These are phyloP conservation scores for Phytophthora gonapodyides DNA, from an alignment of 352 stramenopile species.

Conservation along the genomic window DNA sequence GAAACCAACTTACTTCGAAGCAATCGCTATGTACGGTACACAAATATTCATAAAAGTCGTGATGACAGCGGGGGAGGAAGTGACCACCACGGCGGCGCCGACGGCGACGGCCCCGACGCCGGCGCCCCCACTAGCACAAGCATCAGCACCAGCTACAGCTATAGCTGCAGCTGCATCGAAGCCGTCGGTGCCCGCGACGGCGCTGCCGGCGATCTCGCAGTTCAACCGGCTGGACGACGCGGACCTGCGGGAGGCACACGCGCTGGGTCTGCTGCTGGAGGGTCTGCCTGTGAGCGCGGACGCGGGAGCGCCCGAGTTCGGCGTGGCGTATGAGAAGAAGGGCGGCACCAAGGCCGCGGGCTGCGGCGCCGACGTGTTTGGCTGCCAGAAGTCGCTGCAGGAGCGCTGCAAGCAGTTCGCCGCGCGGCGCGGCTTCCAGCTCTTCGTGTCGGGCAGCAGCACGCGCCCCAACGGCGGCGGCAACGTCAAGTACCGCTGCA, in stretches of 20 bases:
- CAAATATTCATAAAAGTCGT: too few relatives aligned
- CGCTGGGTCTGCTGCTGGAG: slow-evolving; percentile 53
- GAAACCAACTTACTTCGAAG: too few relatives aligned
- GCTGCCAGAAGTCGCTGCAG: slow-evolving; percentile 64
- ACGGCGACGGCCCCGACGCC: too few relatives aligned
- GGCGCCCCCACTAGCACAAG: neutral
- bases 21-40: too few relatives aligned
- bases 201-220: slow-evolving; percentile 24
- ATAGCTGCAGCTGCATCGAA: neutral
- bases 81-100: too few relatives aligned
- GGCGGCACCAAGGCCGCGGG: slow-evolving; percentile 57
- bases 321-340: slow-evolving; percentile 79
- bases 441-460: slow-evolving; percentile 70
- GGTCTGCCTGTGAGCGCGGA: slow-evolving; percentile 55
- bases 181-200: slow-evolving; percentile 17
- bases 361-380: slow-evolving; percentile 63
- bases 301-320: slow-evolving; percentile 53
- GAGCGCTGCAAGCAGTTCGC: slow-evolving; percentile 82
- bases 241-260: slow-evolving; percentile 53
- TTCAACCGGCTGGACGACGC: slow-evolving; percentile 69
- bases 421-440: slow-evolving; percentile 74
- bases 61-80: too few relatives aligned
- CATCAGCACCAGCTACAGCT: neutral
- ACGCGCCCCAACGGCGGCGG: slow-evolving; percentile 67
- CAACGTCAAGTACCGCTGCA: slow-evolving; percentile 86